Evolutionary conservation across 2,329 filamentous ascomycete species (phyloP).

Genomic region (Onygena corvina): DNA sequence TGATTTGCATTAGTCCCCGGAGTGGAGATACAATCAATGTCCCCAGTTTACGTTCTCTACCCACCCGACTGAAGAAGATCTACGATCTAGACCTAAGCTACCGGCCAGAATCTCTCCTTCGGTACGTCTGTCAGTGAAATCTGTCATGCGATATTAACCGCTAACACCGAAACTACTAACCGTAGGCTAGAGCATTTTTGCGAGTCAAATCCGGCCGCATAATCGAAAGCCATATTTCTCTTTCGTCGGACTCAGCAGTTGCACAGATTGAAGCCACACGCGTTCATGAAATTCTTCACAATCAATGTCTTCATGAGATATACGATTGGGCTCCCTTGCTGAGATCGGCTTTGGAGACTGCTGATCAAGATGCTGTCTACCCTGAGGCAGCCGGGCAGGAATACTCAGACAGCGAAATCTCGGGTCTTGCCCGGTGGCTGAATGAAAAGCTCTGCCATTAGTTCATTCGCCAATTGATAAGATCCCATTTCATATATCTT

Average conservation of each 20-base stretch:
- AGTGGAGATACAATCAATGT: constrained; percentile 76
- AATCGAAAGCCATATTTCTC: constrained; percentile 30
- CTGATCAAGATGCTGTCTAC: neutral
- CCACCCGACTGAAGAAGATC: constrained; percentile 47
- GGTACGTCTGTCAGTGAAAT: constrained; percentile 26
- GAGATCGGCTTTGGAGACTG: neutral
- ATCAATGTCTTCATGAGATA: constrained; percentile 41
- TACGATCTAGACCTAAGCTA: constrained; percentile 42
- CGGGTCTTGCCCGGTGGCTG: constrained; percentile 17
- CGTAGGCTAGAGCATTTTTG: constrained; percentile 33
- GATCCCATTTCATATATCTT: neutral
- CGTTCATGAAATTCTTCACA: constrained; percentile 26
- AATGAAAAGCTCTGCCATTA: constrained; percentile 17
- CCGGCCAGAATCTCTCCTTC: constrained; percentile 39
- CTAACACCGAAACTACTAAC: neutral
- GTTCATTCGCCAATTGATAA: neutral
- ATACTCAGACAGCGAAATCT: constrained; percentile 7
- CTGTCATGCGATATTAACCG: constrained; percentile 5
- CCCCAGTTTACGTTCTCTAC: constrained; percentile 66
- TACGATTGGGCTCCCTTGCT: constrained; percentile 26
- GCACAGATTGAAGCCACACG: constrained; percentile 26
- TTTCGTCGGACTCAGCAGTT: constrained; percentile 23
- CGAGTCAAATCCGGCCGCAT: constrained; percentile 32
- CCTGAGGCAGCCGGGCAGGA: constrained; percentile 4
- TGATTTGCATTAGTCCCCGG: constrained; percentile 24